phyloP scores from a whole-genome alignment of 306 rosid genomes.

The Vigna trinervia region DNA sequence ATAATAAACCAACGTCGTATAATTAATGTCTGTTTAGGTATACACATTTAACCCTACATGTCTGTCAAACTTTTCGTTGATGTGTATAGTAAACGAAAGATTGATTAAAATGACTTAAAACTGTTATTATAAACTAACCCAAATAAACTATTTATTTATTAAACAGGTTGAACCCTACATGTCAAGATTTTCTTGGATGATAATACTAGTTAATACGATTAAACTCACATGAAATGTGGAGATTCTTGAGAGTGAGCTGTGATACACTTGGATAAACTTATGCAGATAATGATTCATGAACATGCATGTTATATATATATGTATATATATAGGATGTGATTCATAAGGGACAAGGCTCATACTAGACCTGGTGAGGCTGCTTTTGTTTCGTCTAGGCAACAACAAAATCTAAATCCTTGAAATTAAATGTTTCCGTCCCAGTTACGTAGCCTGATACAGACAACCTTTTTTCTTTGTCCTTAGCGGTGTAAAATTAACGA shows the following conservation, averaged over 20 bases:
- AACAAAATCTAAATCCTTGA: conserved; percentile 64
- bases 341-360: conserved; percentile 52
- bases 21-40: no score
- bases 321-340: conserved; percentile 19
- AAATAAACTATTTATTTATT: background rate
- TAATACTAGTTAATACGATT: background rate
- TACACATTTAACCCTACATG: no score
- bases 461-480: conserved; percentile 45
- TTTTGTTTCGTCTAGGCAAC: conserved; percentile 47
- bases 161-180: background rate
- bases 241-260: conserved; percentile 13
- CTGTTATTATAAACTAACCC: background rate
- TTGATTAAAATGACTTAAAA: background rate
- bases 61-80: no score
- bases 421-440: conserved; percentile 44
- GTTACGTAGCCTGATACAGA: conserved; percentile 26
- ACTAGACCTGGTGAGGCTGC: conserved; percentile 50
- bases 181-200: background rate
- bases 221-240: conserved; percentile 1
- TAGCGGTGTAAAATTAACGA: conserved; percentile 26
- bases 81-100: background rate
- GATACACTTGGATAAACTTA: background rate
- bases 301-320: conserved; percentile 12
- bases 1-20: no score
- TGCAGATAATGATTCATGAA: background rate